phyloP scores from a whole-genome alignment of 345 rosid species.

The Limnanthes douglasii region DNA sequence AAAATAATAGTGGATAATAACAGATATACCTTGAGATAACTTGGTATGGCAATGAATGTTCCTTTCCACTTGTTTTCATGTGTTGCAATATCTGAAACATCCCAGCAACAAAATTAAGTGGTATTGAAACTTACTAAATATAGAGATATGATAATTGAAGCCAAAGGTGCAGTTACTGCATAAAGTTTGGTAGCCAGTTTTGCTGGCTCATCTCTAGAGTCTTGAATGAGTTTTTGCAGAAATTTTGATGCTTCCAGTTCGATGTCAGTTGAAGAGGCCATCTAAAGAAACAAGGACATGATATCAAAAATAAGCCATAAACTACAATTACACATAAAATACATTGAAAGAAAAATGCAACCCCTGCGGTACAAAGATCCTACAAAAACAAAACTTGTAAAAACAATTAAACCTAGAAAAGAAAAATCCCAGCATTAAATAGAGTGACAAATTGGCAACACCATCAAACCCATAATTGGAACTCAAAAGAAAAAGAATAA shows the following conservation, averaged over 20 bases:
- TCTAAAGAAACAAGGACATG: slow-evolving; percentile 18
- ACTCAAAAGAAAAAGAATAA: no score
- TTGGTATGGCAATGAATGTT: slow-evolving; percentile 97
- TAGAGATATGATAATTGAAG: not conserved
- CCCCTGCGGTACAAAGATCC: no score
- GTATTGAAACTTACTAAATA: not conserved
- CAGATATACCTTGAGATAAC: slow-evolving; percentile 87
- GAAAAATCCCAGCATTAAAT: no score
- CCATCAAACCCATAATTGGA: no score
- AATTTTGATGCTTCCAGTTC: slow-evolving; percentile 98
- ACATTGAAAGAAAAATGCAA: no score
- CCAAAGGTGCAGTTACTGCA: no score
- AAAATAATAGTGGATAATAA: no score
- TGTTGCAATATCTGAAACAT: slow-evolving; percentile 77
- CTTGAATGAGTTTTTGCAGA: slow-evolving; percentile 94
- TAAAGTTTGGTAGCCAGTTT: slow-evolving; percentile 91
- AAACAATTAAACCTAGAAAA: no score
- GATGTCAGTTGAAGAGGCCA: slow-evolving; percentile 68
- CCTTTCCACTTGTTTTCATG: slow-evolving; percentile 97
- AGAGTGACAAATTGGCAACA: no score
- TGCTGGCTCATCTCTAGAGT: slow-evolving; percentile 89
- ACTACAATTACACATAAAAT: no score
- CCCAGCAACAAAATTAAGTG: slow-evolving; percentile 8
- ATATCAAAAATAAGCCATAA: no score
- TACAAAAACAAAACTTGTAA: no score